A percentile compares a stretch with the other conserved stretches of the same genome.
Evolutionary conservation across 73 alveolate genomes (phyloP).

Genomic region (Effrenium voratum): DNA sequence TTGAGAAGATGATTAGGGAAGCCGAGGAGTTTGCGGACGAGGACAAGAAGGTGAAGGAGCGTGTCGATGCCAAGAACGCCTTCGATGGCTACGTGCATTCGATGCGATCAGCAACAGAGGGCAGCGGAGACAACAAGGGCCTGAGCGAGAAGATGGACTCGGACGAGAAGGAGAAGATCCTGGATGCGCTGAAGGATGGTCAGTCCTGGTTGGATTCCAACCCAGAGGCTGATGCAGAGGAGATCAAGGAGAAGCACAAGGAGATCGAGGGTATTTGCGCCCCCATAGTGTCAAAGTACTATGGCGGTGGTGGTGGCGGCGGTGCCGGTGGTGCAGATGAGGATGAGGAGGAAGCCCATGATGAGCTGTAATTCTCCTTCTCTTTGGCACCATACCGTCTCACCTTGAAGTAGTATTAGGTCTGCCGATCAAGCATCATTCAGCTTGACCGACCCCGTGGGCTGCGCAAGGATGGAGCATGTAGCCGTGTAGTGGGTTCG

Average conservation of each 20-base stretch:
- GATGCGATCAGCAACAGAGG: constrained; percentile 97
- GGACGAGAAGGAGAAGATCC: constrained; percentile 96
- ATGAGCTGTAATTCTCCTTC: constrained; percentile 35
- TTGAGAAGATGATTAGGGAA: constrained; percentile 89
- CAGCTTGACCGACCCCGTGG: no score
- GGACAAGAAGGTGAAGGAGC: constrained; percentile 95
- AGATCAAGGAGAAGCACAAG: constrained; percentile 96
- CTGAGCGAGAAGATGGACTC: constrained; percentile 96
- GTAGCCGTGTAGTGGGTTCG: no score
- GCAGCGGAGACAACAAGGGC: constrained; percentile 95
- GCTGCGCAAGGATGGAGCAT: no score
- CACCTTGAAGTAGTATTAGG: no score
- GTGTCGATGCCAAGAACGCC: constrained; percentile 97
- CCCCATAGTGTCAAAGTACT: constrained; percentile 44
- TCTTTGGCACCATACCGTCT: no score
- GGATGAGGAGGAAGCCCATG: constrained; percentile 51
- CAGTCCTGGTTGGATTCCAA: constrained; percentile 97
- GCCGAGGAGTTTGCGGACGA: constrained; percentile 91
- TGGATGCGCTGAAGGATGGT: constrained; percentile 97
- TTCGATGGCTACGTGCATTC: constrained; percentile 97
- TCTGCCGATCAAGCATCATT: no score
- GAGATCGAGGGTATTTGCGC: constrained; percentile 86
- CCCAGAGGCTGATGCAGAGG: constrained; percentile 96
- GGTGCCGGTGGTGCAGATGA: background rate
- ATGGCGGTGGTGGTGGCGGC: constrained; percentile 27